phyloP scores from a whole-genome alignment of 371 early-diverging fungal genomes.

The Parasitella parasitica region DNA sequence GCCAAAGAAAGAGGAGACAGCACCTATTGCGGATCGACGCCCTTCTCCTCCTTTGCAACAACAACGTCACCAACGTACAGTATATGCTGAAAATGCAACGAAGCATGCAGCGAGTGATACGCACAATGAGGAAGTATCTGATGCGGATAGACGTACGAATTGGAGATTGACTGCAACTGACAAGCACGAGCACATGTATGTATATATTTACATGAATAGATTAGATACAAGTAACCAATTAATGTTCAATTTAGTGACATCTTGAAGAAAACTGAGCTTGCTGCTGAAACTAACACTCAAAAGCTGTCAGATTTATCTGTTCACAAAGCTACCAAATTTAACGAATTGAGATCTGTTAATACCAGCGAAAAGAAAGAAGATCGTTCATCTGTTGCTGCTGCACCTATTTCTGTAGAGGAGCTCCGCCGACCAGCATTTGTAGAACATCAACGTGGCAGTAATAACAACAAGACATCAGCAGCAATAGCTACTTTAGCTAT shows the following conservation, averaged over 20 bases:
- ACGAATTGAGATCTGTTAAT: background rate
- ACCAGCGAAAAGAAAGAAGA: background rate
- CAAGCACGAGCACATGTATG: background rate
- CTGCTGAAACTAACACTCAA: background rate
- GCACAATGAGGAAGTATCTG: background rate
- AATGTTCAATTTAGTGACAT: background rate
- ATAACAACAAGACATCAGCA: background rate
- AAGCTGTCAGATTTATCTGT: background rate
- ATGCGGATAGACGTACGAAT: background rate
- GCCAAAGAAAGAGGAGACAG: constrained; percentile 12
- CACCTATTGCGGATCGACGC: background rate
- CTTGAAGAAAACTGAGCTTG: background rate
- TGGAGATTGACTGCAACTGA: background rate
- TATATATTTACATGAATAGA: background rate
- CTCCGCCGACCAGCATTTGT: constrained; percentile 12
- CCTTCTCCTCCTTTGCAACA: background rate
- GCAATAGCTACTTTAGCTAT: background rate
- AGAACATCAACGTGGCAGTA: constrained; percentile 11
- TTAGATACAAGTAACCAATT: background rate
- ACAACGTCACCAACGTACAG: background rate
- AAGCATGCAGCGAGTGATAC: background rate
- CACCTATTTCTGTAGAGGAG: constrained; percentile 6
- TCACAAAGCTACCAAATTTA: background rate
- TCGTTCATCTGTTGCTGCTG: background rate
- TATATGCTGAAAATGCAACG: background rate